A percentile compares a stretch with the other conserved stretches of the same genome.
Evolutionary conservation across 2,329 filamentous ascomycete species (phyloP).

Genomic region (Trichoderma arundinaceum): DNA sequence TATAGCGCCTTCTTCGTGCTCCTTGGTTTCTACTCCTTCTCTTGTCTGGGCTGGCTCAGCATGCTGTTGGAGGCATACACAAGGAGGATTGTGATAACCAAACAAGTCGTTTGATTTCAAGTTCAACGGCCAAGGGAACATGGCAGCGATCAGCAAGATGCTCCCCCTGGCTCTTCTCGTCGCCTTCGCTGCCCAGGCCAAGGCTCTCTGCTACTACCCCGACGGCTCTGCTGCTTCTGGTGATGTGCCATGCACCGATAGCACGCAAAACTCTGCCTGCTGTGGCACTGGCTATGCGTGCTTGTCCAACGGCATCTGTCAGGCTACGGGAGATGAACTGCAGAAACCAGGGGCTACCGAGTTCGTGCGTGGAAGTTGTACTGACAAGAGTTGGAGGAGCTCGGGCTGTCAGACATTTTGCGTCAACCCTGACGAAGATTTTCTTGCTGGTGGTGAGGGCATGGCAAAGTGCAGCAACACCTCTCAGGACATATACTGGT

Average conservation of each 20-base stretch:
- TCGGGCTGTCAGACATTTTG: conserved; percentile 45
- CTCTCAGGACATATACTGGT: conserved; percentile 14
- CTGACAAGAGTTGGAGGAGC: conserved; percentile 43
- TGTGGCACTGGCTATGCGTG: conserved; percentile 48
- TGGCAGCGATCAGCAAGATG: background rate
- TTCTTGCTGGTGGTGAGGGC: conserved; percentile 7
- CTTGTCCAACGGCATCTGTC: conserved; percentile 44
- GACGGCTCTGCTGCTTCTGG: conserved; percentile 40
- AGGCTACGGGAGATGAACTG: conserved; percentile 39
- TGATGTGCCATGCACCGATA: conserved; percentile 42
- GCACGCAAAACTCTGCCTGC: conserved; percentile 40
- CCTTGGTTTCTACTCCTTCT: conserved; percentile 5
- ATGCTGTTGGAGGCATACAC: background rate
- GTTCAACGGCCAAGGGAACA: background rate
- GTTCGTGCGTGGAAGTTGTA: conserved; percentile 45
- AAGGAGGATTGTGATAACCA: background rate
- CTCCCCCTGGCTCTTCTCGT: background rate
- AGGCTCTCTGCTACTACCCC: conserved; percentile 42
- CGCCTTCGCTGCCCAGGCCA: background rate
- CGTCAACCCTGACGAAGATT: conserved; percentile 22
- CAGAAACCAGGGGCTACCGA: conserved; percentile 35
- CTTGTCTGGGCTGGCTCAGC: conserved; percentile 4
- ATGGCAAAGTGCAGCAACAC: conserved; percentile 20
- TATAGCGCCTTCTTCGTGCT: background rate
- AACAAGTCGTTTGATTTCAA: background rate